Percentiles rank a stretch among this genome's conserved stretches.
Conservation (phyloP, 1,284 basidiomycete genomes). For the Tilletia indica region DNA sequence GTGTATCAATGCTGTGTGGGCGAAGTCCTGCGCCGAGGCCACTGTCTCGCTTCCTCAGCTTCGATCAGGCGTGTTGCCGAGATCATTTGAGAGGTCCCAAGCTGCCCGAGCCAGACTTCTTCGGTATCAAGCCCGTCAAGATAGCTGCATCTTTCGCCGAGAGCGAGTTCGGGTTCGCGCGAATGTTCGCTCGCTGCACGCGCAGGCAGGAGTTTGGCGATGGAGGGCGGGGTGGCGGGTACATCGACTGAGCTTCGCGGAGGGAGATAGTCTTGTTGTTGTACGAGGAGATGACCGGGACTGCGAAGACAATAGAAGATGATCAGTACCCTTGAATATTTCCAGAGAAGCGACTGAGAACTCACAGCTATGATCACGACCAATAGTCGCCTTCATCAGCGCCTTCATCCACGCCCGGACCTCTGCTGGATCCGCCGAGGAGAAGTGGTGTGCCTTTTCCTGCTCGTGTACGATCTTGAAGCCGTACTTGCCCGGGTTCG, state of each 20-base stretch:
- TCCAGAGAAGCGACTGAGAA: neutral
- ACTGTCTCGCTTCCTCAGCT: no score
- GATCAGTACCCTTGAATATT: no score
- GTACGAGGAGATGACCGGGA: conserved; percentile 88
- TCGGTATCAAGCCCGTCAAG: conserved; percentile 39
- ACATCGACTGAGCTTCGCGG: conserved; percentile 90
- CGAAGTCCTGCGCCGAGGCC: no score
- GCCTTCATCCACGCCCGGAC: conserved; percentile 99
- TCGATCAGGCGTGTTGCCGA: no score
- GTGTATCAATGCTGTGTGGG: no score
- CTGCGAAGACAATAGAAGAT: conserved; percentile 19
- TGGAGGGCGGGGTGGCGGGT: conserved; percentile 88
- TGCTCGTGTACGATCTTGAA: conserved; percentile 89
- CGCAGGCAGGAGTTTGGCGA: conserved; percentile 79
- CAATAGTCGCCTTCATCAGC: conserved; percentile 97
- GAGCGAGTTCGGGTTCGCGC: conserved; percentile 85
- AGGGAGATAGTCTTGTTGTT: conserved; percentile 96
- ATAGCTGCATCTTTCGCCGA: conserved; percentile 63
- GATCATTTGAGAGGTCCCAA: neutral
- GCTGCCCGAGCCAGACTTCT: neutral
- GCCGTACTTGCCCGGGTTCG: conserved; percentile 87
- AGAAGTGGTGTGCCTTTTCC: conserved; percentile 86
- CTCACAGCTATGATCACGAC: conserved; percentile 59
- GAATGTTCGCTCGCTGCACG: conserved; percentile 79
- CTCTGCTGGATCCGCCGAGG: conserved; percentile 76